Evolutionary conservation across 2,329 filamentous ascomycete genomes (phyloP), one percentile per base, ranked within the genome.

Genomic region (Colletotrichum sp.): DNA sequence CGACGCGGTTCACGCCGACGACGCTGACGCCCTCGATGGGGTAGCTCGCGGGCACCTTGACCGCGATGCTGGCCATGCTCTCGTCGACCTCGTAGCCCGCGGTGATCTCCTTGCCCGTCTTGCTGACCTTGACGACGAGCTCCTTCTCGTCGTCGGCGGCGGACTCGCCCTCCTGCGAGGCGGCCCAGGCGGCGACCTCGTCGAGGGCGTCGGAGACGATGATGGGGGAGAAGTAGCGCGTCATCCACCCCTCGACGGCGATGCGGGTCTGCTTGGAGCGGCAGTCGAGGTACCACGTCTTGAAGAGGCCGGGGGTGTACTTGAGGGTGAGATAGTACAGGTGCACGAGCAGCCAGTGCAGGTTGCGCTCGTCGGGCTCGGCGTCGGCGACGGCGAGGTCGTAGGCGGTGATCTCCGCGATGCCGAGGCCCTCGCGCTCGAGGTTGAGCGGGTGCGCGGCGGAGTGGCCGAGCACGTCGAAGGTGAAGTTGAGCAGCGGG

Each of bases 31-130:
- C 90, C 29, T 95, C 93, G 11, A 99, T 91, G 0, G 97, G 97
- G 81, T 98, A 99, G 55, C 93, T 93, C 3, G 92, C 87, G 0
- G 96, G 96, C 1, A 99, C 89, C 8, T 91, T 91, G 80, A 99
- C 93, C n/a, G 92, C 90, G 77, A 99, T 97, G 13, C 93, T 90
- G 73, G 97, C 95, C 34, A 93, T 92, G 80, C 95, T 92, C 76
- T 99, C 96, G 82, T 99, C 97, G 13, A 99, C 92, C 69, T 95
- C 92, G 82, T 98, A 98, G 5, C 93, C 93, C 0, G 95, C 96
- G 15, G 93, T 93, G 44, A 99, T 92, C 84, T 99, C 96, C 65
- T 91, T 90, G 1, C 92, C 92, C 13, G 91, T 88, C 39, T 90
- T 90, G 72, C 93, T 95, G 12, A 98, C 91, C 82, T 94, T 96